Evolutionary conservation across 768 basidiomycete species (phyloP).

Genomic region (Pulveroboletus sp.): DNA sequence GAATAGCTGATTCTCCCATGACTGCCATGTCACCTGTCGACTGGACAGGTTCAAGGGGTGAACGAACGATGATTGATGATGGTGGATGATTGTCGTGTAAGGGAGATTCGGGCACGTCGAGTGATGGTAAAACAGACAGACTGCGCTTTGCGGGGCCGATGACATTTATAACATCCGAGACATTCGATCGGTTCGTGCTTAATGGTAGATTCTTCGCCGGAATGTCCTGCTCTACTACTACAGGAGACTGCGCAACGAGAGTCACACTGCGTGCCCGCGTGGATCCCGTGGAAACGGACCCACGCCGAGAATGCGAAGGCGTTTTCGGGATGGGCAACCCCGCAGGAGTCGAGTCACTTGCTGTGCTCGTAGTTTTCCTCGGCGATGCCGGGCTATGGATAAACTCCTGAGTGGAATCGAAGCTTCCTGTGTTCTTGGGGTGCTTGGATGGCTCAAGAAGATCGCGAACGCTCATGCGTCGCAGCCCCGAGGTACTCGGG

Average conservation of each 20-base stretch:
- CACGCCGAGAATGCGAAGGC: conserved; percentile 15
- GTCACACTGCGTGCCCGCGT: conserved; percentile 17
- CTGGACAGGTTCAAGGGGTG: conserved; percentile 7
- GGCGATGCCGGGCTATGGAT: conserved; percentile 2
- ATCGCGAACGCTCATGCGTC: conserved; percentile 21
- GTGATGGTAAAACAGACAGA: conserved; percentile 3
- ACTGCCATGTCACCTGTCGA: background rate
- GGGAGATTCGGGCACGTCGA: conserved; percentile 14
- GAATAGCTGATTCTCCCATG: background rate
- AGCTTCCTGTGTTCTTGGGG: conserved; percentile 1
- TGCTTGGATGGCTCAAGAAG: conserved; percentile 19
- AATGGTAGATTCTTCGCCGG: conserved; percentile 1
- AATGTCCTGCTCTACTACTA: conserved; percentile 1
- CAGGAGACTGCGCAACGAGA: conserved; percentile 4
- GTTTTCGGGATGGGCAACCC: conserved; percentile 13
- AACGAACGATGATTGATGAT: conserved; percentile 23
- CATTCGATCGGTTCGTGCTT: background rate
- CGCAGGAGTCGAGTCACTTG: conserved; percentile 3
- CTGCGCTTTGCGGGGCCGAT: background rate
- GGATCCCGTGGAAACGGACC: conserved; percentile 16
- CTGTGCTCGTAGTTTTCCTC: conserved; percentile 6
- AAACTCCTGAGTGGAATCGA: conserved; percentile 7
- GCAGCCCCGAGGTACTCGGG: conserved; percentile 5
- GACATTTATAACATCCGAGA: background rate
- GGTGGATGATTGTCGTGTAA: conserved; percentile 10